Percentiles rank a stretch among this genome's conserved stretches.
phyloP scores from a whole-genome alignment of 257 asterid species.

The Plectranthus barbatus region DNA sequence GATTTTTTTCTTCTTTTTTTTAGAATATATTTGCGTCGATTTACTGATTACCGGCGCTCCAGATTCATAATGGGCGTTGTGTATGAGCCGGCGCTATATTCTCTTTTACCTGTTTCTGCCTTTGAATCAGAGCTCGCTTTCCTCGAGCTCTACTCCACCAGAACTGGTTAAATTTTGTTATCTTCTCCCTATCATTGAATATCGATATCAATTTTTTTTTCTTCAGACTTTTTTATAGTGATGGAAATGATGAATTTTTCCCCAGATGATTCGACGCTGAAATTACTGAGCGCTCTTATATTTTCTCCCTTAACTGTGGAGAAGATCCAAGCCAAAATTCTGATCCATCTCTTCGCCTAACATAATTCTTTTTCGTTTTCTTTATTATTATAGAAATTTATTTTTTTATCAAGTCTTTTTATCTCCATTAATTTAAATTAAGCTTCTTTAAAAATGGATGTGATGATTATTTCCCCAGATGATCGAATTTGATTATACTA shows the following conservation, averaged over 20 bases:
- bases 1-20: not conserved
- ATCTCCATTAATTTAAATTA: too few relatives aligned
- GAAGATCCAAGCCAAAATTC: slow-evolving; percentile 16
- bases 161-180: slow-evolving; percentile 38
- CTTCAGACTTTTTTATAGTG: not conserved
- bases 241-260: slow-evolving; percentile 71
- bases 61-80: slow-evolving; percentile 30
- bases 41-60: slow-evolving; percentile 68
- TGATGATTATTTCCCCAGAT: slow-evolving; percentile 65
- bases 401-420: too few relatives aligned
- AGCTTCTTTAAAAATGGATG: slow-evolving; percentile 25
- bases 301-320: slow-evolving; percentile 20
- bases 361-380: not conserved
- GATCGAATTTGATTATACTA: slow-evolving; percentile 46
- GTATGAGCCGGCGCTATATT: slow-evolving; percentile 66
- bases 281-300: slow-evolving; percentile 59
- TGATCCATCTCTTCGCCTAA: not conserved
- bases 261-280: slow-evolving; percentile 94
- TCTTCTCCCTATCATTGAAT: too few relatives aligned
- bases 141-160: slow-evolving; percentile 14
- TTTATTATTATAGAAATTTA: not conserved
- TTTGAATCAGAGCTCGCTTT: not conserved
- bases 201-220: not conserved
- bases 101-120: slow-evolving; percentile 27
- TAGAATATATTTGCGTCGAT: slow-evolving; percentile 36